Evolutionary conservation across 176 grass and related monocot genomes (phyloP).

Genomic region (Secale cereale): DNA sequence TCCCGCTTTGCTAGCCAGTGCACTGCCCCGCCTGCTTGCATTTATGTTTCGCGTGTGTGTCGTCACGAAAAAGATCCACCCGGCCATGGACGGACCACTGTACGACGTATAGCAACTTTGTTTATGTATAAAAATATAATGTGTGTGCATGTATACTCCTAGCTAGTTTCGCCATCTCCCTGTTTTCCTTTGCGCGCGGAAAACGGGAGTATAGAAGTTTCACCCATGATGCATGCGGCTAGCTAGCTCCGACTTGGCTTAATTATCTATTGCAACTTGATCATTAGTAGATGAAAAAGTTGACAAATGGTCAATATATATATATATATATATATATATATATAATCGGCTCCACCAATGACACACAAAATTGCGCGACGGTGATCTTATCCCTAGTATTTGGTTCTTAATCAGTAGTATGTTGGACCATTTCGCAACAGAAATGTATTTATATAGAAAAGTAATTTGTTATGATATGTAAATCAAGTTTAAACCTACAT

Average conservation of each 20-base stretch:
- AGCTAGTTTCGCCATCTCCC: too few species aligned
- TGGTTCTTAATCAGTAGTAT: neutral
- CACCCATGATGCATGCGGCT: too few species aligned
- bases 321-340: too few species aligned
- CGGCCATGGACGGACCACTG: neutral
- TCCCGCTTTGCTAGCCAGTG: neutral
- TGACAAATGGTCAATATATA: neutral
- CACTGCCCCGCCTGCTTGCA: neutral
- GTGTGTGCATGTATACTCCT: too few species aligned
- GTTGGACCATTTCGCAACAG: neutral
- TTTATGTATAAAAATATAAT: neutral
- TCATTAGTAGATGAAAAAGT: neutral
- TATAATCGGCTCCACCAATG: neutral
- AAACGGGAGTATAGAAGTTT: neutral
- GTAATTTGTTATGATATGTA: neutral
- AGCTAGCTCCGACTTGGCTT: too few species aligned
- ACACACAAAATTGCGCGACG: neutral
- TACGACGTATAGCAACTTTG: slow-evolving; percentile 2
- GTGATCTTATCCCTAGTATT: neutral
- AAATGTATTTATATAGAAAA: neutral
- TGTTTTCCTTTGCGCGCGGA: neutral
- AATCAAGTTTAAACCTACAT: neutral
- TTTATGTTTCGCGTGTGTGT: slow-evolving; percentile 16
- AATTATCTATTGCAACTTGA: neutral
- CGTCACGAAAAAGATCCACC: slow-evolving; percentile 27